Percentiles rank a stretch among this genome's conserved stretches.
Evolutionary conservation across 2,329 filamentous ascomycete species (phyloP).

Genomic region (Trichoderma endophyticum): DNA sequence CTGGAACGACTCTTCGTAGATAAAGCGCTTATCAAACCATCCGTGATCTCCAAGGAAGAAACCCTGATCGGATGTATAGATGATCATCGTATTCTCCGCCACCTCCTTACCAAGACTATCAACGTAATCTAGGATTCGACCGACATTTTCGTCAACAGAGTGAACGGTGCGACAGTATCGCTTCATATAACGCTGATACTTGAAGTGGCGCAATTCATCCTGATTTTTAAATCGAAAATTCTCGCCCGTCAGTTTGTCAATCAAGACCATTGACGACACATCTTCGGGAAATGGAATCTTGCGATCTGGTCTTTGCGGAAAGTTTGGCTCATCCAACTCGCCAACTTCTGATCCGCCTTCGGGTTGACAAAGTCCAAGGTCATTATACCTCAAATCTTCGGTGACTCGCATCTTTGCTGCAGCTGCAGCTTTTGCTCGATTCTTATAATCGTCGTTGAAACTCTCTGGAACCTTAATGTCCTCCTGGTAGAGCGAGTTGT

Average conservation of each 20-base stretch:
- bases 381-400: background rate
- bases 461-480: background rate
- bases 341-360: background rate
- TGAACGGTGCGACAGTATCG: background rate
- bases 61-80: background rate
- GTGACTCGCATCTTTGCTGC: background rate
- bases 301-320: background rate
- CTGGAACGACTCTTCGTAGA: background rate
- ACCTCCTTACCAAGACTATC: background rate
- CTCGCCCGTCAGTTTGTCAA: background rate
- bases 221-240: background rate
- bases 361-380: background rate
- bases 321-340: background rate
- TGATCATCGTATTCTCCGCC: background rate
- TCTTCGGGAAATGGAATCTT: background rate
- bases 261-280: background rate
- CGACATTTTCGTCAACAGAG: background rate
- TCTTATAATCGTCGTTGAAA: background rate
- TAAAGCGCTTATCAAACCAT: background rate
- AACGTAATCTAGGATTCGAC: background rate
- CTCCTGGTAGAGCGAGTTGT: background rate
- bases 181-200: background rate
- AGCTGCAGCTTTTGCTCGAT: background rate
- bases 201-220: background rate
- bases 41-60: background rate